Conservation (phyloP, 2,329 filamentous ascomycete species). For the Aspergillus quadricinctus region DNA sequence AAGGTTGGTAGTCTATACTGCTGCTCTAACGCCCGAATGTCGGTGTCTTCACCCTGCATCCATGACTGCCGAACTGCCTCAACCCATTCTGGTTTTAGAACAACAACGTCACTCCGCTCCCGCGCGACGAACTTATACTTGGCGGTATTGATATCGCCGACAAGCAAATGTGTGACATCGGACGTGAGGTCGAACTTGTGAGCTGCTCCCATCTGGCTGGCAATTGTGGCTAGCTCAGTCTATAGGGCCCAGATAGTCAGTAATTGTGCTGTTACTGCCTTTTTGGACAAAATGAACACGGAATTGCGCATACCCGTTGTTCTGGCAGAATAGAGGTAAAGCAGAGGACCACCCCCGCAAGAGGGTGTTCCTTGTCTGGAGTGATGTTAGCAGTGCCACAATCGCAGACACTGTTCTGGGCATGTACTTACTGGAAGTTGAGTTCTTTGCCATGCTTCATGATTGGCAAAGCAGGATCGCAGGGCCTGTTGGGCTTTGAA, state of each 20-base stretch:
- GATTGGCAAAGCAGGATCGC: slow-evolving; percentile 14
- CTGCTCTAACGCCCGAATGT: slow-evolving; percentile 65
- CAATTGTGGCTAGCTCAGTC: slow-evolving; percentile 44
- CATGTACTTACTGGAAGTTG: slow-evolving; percentile 29
- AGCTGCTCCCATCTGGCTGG: slow-evolving; percentile 75
- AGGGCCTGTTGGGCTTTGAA: slow-evolving; percentile 3
- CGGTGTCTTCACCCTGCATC: slow-evolving; percentile 72
- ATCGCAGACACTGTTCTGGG: background rate
- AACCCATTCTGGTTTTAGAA: slow-evolving; percentile 79
- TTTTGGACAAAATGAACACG: background rate
- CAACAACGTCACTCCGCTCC: slow-evolving; percentile 78
- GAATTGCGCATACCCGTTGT: slow-evolving; percentile 58
- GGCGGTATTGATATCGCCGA: slow-evolving; percentile 80
- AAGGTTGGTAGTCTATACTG: slow-evolving; percentile 46
- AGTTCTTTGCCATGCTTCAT: slow-evolving; percentile 41
- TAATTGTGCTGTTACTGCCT: background rate
- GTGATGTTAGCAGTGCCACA: slow-evolving; percentile 15
- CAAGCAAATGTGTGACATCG: slow-evolving; percentile 90
- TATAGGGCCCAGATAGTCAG: slow-evolving; percentile 15
- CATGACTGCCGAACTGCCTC: slow-evolving; percentile 73
- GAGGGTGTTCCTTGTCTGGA: slow-evolving; percentile 57
- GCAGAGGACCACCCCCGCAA: slow-evolving; percentile 73
- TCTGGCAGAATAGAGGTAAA: slow-evolving; percentile 82
- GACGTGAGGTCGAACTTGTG: slow-evolving; percentile 93
- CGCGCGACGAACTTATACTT: slow-evolving; percentile 96